Evolutionary conservation across 768 basidiomycete genomes (phyloP), one percentile per base, ranked within the genome.

Genomic region (Lepiota venenata): DNA sequence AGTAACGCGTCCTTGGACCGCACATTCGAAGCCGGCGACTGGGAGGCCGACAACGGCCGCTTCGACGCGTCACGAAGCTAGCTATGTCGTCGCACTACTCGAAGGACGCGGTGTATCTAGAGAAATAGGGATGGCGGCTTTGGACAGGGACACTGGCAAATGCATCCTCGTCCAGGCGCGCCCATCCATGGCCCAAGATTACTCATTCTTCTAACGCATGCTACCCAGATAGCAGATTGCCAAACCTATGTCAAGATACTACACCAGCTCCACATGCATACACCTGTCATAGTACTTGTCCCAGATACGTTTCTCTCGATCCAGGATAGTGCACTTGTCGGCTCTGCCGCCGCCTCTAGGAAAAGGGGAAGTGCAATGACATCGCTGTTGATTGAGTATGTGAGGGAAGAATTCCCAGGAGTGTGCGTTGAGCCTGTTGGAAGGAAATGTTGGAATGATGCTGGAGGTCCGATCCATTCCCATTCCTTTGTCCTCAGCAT

Each of bases 171-270:
- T 92, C 15, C 93, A 96, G 78, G 92, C 87, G 45, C n/a, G 62
- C 39, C 37, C n/a, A 37, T 41, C 32, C 44, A 54, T 48, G 16
- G 20, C 37, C 36, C 27, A 43, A 54, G 51, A 37, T 18, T 43
- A 49, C 29, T 46, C 9, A 25, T 38, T 10, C 25, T n/a, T 44
- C 44, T 18, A 9, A 20, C 38, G 5, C 45, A 20, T 10, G 53
- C 18, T 36, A 47, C 48, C 36, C 59, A 95, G 91, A 76, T 93
- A 27, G 83, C 87, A 35, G 94, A 97, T 64, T 87, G 87, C 55
- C 84, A 90, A 52, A 93, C 93, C 12, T 95, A 93, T 58, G 85
- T 92, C 56, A 93, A 93, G 67, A 90, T 91, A 0, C 68, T 93
- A 16, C 89, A 93, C 63, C 91, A 93, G 58, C 84, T 93, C 82